Conservation (phyloP, 495 filamentous ascomycete genomes). For the Aspergillus haitiensis region DNA sequence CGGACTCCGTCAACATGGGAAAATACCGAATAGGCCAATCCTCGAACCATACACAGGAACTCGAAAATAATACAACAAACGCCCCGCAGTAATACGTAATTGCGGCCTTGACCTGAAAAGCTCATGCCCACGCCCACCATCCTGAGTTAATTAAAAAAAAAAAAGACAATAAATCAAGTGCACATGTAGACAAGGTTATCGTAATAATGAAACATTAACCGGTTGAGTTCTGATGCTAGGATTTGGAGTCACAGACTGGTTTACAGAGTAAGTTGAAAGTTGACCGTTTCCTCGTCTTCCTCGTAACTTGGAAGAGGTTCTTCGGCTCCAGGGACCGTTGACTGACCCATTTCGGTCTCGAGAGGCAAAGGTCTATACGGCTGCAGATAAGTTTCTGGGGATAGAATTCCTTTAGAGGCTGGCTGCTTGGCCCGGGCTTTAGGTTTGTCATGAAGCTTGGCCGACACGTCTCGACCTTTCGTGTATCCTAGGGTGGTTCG, state of each 20-base stretch:
- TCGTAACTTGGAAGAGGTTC: conserved; percentile 35
- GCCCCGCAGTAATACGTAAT: conserved; percentile 4
- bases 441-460: conserved; percentile 39
- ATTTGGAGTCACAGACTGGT: neutral
- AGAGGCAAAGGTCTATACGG: conserved; percentile 43
- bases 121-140: neutral
- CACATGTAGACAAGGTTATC: neutral
- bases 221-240: neutral
- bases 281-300: conserved; percentile 45
- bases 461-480: conserved; percentile 67
- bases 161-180: neutral
- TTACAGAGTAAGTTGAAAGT: conserved; percentile 48
- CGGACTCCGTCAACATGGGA: conserved; percentile 1
- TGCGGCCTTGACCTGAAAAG: neutral
- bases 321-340: conserved; percentile 18
- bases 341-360: conserved; percentile 42
- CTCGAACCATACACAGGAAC: neutral
- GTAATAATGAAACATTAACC: conserved; percentile 6
- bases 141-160: neutral
- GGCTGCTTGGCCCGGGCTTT: conserved; percentile 20
- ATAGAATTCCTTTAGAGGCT: conserved; percentile 31
- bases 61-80: conserved; percentile 2
- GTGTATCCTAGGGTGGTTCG: conserved; percentile 78
- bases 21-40: neutral
- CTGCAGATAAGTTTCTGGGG: conserved; percentile 46